Evolutionary conservation across 108 stramenopile genomes (phyloP).

Genomic region (Phaeodactylum tricornutum): DNA sequence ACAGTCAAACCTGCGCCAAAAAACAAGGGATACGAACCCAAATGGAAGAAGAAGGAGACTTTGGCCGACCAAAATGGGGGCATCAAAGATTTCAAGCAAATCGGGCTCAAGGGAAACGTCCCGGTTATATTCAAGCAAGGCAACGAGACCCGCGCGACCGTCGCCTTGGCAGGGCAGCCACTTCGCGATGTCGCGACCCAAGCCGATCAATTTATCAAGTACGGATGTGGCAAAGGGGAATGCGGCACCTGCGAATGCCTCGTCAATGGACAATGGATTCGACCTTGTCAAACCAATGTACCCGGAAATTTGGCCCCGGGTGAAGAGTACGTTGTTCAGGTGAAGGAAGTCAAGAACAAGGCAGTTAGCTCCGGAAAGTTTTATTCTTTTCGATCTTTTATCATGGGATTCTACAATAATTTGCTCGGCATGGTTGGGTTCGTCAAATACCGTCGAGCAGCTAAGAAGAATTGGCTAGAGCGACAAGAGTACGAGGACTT

Average conservation of each 20-base stretch:
- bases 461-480: constrained; percentile 65
- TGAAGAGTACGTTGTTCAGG: constrained; percentile 29
- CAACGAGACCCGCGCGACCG: constrained; percentile 42
- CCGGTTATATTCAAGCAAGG: constrained; percentile 77
- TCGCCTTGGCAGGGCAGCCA: constrained; percentile 67
- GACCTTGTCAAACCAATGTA: constrained; percentile 60
- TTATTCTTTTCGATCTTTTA: constrained; percentile 52
- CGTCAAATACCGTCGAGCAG: constrained; percentile 50
- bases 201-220: constrained; percentile 84
- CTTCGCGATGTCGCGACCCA: constrained; percentile 73
- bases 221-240: constrained; percentile 90
- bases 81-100: constrained; percentile 24
- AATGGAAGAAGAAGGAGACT: constrained; percentile 80
- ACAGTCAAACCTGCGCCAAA: constrained; percentile 6
- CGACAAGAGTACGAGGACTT: constrained; percentile 59
- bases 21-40: constrained; percentile 43
- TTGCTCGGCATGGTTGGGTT: constrained; percentile 79
- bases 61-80: constrained; percentile 29
- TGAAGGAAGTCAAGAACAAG: constrained; percentile 60
- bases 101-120: constrained; percentile 61
- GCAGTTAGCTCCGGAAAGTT: constrained; percentile 54
- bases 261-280: constrained; percentile 75
- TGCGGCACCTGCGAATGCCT: constrained; percentile 84
- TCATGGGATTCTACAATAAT: constrained; percentile 83
- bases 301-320: constrained; percentile 23